A percentile compares a stretch with the other conserved stretches of the same genome.
phyloP scores from a whole-genome alignment of 345 rosid genomes.

The Jatropha curcas region DNA sequence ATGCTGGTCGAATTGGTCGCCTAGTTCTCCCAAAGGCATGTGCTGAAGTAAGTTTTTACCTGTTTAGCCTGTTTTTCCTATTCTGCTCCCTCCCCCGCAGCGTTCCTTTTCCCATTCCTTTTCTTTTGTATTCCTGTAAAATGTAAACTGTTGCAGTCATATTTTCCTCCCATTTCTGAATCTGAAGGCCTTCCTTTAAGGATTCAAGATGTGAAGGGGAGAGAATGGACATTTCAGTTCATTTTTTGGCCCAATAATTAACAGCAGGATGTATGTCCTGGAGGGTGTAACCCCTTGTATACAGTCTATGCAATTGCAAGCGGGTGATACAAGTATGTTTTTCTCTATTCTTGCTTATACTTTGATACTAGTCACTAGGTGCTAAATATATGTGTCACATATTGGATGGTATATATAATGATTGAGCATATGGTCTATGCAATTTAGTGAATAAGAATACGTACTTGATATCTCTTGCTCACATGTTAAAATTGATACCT shows the following conservation, averaged over 20 bases:
- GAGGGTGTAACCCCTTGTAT: conserved; percentile 99
- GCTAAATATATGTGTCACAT: conserved; percentile 1
- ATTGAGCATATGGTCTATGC: conserved; percentile 56
- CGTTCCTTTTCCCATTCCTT: conserved; percentile 5
- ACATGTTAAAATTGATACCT: not conserved
- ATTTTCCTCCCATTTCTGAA: conserved; percentile 87
- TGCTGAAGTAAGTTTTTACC: conserved; percentile 70
- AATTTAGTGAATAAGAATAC: conserved; percentile 67
- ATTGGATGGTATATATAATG: not conserved
- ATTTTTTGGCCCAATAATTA: conserved; percentile 99
- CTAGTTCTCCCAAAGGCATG: conserved; percentile 96
- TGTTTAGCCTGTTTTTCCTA: not conserved
- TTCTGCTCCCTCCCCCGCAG: not conserved
- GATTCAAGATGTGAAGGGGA: conserved; percentile 84
- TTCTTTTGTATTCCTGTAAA: conserved; percentile 21
- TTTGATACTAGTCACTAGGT: conserved; percentile 4
- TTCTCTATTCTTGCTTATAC: conserved; percentile 9
- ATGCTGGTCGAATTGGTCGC: conserved; percentile 97
- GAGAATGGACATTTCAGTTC: conserved; percentile 96
- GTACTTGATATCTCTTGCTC: conserved; percentile 10
- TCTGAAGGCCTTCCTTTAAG: conserved; percentile 86
- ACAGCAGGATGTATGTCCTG: conserved; percentile 96
- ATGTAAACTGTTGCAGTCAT: conserved; percentile 59
- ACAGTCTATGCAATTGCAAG: conserved; percentile 83
- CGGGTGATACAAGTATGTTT: conserved; percentile 83